A percentile compares a stretch with the other conserved stretches of the same genome.
phyloP scores from a whole-genome alignment of 2,329 filamentous ascomycete species.

The Verticillium isaacii region DNA sequence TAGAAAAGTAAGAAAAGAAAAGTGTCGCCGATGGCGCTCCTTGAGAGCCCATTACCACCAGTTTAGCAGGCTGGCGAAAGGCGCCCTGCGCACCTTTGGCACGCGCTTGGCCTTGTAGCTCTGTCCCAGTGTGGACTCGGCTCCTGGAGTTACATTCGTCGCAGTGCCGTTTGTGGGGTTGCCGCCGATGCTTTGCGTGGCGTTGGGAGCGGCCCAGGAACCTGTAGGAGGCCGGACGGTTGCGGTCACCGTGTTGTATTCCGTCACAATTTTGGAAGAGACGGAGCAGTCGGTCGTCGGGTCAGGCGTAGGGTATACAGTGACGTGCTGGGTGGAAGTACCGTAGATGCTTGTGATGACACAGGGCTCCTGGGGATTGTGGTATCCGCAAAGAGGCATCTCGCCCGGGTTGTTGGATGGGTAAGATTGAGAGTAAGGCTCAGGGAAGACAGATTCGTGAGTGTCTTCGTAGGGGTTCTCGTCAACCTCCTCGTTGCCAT shows the following conservation, averaged over 20 bases:
- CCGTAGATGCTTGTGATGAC: constrained; percentile 1
- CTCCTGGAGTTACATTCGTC: background rate
- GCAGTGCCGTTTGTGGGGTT: background rate
- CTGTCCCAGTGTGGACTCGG: background rate
- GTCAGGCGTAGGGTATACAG: constrained; percentile 1
- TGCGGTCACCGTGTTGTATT: constrained; percentile 30
- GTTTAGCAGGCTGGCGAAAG: background rate
- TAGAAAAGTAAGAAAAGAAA: background rate
- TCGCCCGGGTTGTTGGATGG: background rate
- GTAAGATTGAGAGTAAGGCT: background rate
- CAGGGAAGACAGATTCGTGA: background rate
- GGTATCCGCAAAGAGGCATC: background rate
- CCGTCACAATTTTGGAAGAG: constrained; percentile 25
- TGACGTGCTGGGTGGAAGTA: background rate
- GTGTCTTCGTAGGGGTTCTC: background rate
- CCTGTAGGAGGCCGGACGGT: constrained; percentile 14
- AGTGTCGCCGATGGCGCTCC: background rate
- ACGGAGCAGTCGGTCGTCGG: constrained; percentile 17
- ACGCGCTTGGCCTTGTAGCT: background rate
- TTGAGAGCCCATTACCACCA: background rate
- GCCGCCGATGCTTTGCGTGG: background rate
- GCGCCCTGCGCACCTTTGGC: background rate
- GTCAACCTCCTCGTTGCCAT: background rate
- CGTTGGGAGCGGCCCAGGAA: background rate
- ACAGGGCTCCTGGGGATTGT: constrained; percentile 16